phyloP scores from a whole-genome alignment of 192 early-diverging fungal species.

The Cladochytrium replicatum region DNA sequence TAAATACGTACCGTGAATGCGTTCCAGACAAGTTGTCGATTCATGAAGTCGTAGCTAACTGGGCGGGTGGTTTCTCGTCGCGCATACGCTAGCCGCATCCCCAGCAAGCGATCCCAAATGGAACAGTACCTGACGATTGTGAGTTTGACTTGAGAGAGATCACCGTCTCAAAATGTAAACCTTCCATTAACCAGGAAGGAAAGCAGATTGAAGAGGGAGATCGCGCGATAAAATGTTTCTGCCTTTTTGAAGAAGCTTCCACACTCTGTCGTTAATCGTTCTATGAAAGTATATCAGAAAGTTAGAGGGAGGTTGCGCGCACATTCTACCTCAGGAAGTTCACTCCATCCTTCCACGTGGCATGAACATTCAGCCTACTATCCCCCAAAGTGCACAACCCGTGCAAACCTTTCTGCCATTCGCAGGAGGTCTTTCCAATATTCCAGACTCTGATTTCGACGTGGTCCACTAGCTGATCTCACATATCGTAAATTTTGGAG shows the following conservation, averaged over 20 bases:
- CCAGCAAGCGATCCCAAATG: slow-evolving; percentile 64
- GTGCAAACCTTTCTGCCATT: slow-evolving; percentile 46
- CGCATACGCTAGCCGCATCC: slow-evolving; percentile 74
- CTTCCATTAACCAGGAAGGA: slow-evolving; percentile 74
- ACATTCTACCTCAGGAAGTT: slow-evolving; percentile 39
- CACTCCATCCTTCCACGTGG: slow-evolving; percentile 67
- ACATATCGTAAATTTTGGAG: too few species aligned
- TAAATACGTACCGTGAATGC: slow-evolving; percentile 57
- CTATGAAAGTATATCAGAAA: neutral
- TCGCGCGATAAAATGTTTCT: slow-evolving; percentile 50
- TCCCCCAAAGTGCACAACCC: slow-evolving; percentile 58
- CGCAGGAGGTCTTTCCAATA: slow-evolving; percentile 61
- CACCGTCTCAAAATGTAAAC: slow-evolving; percentile 37
- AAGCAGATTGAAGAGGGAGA: slow-evolving; percentile 71
- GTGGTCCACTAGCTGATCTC: too few species aligned
- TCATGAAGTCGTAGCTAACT: slow-evolving; percentile 88
- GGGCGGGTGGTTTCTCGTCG: slow-evolving; percentile 61
- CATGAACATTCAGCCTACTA: slow-evolving; percentile 51
- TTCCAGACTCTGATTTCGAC: too few species aligned
- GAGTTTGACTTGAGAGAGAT: slow-evolving; percentile 7
- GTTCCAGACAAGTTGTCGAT: slow-evolving; percentile 85
- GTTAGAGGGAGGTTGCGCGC: neutral
- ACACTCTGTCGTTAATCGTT: slow-evolving; percentile 16
- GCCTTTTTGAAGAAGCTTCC: slow-evolving; percentile 17
- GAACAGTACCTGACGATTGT: slow-evolving; percentile 53